A percentile compares a stretch with the other conserved stretches of the same genome.
Evolutionary conservation across 306 rosid species (phyloP).

Genomic region (Neltuma alba): DNA sequence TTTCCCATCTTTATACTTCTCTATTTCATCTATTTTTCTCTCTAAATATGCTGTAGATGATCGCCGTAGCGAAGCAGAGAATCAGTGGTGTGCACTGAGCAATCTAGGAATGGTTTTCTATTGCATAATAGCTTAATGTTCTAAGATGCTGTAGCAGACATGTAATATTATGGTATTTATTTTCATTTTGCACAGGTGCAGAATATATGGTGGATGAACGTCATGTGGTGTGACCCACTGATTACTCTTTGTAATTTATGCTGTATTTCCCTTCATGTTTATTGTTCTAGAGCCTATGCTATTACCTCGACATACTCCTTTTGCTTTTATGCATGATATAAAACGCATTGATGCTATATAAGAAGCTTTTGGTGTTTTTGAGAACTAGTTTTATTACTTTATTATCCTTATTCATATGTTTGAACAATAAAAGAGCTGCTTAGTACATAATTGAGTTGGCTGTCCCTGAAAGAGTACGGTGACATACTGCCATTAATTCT

Average conservation of each 20-base stretch:
- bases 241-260: constrained; percentile 13
- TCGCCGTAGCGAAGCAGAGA: not conserved
- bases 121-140: not conserved
- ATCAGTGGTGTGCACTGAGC: not conserved
- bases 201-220: not conserved
- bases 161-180: not conserved
- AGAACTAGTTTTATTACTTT: not conserved
- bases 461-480: not conserved
- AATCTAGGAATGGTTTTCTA: not conserved
- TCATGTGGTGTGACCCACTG: not conserved
- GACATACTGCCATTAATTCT: not conserved
- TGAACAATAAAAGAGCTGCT: not conserved
- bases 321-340: not conserved
- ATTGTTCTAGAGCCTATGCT: not conserved
- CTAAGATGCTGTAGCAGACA: not conserved
- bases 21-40: not conserved
- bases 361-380: not conserved
- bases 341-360: not conserved
- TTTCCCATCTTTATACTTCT: not conserved
- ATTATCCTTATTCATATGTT: not conserved
- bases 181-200: constrained; percentile 33
- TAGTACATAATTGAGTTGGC: not conserved
- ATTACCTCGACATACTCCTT: not conserved
- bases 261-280: not conserved
- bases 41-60: not conserved